These are phyloP conservation scores for Fusarium irregulare DNA, from an alignment of 2,329 filamentous ascomycete species.

Conservation along the genomic window DNA sequence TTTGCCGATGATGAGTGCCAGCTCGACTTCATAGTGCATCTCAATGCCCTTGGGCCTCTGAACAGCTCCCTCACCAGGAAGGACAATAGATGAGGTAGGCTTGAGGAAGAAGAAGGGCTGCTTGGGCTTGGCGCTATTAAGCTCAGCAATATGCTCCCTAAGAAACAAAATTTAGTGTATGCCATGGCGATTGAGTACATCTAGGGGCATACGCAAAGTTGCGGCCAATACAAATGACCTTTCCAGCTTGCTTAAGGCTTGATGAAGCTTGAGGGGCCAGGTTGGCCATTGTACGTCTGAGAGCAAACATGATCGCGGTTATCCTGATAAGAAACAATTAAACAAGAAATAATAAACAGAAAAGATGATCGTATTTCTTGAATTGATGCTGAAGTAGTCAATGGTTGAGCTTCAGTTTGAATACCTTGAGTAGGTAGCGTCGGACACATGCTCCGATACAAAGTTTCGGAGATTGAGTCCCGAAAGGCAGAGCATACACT, in stretches of 20 bases:
- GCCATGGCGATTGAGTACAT: neutral
- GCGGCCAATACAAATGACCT: conserved; percentile 92
- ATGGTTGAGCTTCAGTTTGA: conserved; percentile 2
- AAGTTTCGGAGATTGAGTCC: conserved; percentile 43
- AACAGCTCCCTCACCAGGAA: conserved; percentile 81
- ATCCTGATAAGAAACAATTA: neutral
- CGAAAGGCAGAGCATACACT: conserved; percentile 3
- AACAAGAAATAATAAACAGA: neutral
- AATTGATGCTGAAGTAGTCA: conserved; percentile 7
- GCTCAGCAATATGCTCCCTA: conserved; percentile 92
- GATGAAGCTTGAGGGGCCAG: conserved; percentile 57
- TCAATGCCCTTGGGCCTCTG: conserved; percentile 84
- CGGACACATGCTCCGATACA: conserved; percentile 41
- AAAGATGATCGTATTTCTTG: neutral
- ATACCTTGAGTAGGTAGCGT: conserved; percentile 31
- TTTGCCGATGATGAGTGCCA: conserved; percentile 90
- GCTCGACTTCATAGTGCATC: conserved; percentile 94
- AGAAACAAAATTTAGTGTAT: conserved; percentile 14
- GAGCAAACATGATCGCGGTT: conserved; percentile 49
- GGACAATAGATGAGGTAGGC: conserved; percentile 85
- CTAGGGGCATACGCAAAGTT: conserved; percentile 84
- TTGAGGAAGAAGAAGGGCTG: conserved; percentile 99
- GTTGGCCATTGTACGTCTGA: conserved; percentile 54
- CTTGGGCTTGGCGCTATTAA: conserved; percentile 87
- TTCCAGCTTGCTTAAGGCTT: conserved; percentile 65